These are phyloP conservation scores for Penicillium herquei DNA, from an alignment of 495 filamentous ascomycete genomes.

Conservation along the genomic window DNA sequence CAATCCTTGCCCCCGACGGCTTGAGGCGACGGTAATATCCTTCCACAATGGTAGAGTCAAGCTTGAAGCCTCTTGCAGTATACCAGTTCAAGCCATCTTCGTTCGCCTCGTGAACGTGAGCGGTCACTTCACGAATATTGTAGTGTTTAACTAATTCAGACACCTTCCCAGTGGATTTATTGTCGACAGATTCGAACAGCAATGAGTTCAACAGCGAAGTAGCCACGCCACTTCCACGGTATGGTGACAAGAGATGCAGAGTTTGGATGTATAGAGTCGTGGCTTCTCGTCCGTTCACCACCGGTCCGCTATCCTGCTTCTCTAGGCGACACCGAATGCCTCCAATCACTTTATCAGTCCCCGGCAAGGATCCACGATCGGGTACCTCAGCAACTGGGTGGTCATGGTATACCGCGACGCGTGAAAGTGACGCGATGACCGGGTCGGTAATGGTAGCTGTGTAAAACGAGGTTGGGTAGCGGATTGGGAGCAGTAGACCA, in stretches of 20 bases:
- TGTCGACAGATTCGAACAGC: conserved; percentile 46
- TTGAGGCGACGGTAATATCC: conserved; percentile 85
- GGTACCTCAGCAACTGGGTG: conserved; percentile 40
- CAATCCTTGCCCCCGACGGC: conserved; percentile 76
- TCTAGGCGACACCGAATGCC: conserved; percentile 84
- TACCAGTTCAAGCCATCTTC: conserved; percentile 88
- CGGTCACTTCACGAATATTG: conserved; percentile 60
- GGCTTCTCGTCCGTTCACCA: conserved; percentile 18
- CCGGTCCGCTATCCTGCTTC: conserved; percentile 30
- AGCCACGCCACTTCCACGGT: conserved; percentile 76
- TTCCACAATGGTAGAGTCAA: conserved; percentile 55
- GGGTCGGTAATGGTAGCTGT: conserved; percentile 67
- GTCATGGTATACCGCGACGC: conserved; percentile 70
- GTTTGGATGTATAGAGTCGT: conserved; percentile 83
- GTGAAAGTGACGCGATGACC: conserved; percentile 66
- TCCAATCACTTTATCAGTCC: conserved; percentile 65
- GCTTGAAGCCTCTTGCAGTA: conserved; percentile 69
- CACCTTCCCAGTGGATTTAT: conserved; percentile 18
- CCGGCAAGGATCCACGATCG: conserved; percentile 19
- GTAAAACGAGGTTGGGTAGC: conserved; percentile 88
- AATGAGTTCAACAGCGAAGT: conserved; percentile 62
- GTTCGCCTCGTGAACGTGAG: conserved; percentile 95
- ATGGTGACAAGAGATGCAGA: conserved; percentile 76
- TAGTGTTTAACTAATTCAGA: conserved; percentile 52
- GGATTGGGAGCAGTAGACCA: conserved; percentile 77